Conservation (phyloP, 1,284 basidiomycete genomes). For the Kalmanozyma brasiliensis region DNA sequence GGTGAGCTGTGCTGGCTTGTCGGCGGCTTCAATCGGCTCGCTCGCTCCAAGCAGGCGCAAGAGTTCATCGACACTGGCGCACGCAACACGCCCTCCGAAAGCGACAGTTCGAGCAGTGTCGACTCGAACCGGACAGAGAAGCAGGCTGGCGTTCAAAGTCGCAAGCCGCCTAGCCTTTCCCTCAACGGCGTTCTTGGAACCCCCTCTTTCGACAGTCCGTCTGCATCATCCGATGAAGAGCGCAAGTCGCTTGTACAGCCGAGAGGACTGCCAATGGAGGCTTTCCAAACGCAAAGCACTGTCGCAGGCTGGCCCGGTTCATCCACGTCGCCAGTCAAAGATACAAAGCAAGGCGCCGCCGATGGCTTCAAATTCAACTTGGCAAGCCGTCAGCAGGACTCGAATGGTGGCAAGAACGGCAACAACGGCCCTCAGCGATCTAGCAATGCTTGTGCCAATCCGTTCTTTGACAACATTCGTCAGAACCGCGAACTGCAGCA, state of each 20-base stretch:
- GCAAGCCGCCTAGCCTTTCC: conserved; percentile 24
- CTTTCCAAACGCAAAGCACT: conserved; percentile 57
- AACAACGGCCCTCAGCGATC: conserved; percentile 5
- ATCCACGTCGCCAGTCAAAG: conserved; percentile 22
- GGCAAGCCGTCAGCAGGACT: conserved; percentile 18
- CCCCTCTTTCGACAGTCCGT: conserved; percentile 16
- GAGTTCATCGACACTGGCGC: conserved; percentile 36
- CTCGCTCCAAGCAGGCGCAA: conserved; percentile 27
- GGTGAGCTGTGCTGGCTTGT: conserved; percentile 65
- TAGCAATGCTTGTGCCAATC: conserved; percentile 62
- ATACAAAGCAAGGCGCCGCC: conserved; percentile 2
- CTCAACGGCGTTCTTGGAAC: conserved; percentile 24
- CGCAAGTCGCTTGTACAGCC: conserved; percentile 54
- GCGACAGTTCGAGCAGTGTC: neutral
- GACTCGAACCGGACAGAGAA: conserved; percentile 1
- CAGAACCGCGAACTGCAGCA: conserved; percentile 91
- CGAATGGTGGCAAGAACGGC: conserved; percentile 2
- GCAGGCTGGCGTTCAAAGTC: conserved; percentile 1
- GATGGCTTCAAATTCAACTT: conserved; percentile 23
- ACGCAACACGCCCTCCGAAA: conserved; percentile 2
- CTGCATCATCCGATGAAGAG: conserved; percentile 4
- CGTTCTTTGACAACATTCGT: conserved; percentile 84
- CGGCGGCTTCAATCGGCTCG: conserved; percentile 62
- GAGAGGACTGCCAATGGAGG: conserved; percentile 58
- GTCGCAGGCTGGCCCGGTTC: conserved; percentile 44